phyloP scores from a whole-genome alignment of 208 protist species.

The Spongospora subterranea region DNA sequence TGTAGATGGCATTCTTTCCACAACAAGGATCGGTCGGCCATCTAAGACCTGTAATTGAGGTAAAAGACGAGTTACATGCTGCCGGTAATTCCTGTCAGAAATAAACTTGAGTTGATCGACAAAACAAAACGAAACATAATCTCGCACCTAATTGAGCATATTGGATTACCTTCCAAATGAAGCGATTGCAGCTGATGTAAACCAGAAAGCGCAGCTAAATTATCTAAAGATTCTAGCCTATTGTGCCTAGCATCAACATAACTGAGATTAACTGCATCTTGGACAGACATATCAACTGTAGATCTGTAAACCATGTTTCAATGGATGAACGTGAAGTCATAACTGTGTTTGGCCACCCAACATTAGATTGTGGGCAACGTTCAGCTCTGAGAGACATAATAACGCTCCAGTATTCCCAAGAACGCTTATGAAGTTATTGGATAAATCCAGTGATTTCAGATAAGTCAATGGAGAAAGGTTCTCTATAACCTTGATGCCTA shows the following conservation, averaged over 20 bases:
- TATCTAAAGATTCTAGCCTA: neutral
- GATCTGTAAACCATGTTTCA: neutral
- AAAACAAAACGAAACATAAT: neutral
- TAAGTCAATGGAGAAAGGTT: conserved; percentile 7
- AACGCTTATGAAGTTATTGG: neutral
- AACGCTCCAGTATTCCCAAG: neutral
- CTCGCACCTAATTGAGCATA: conserved; percentile 2
- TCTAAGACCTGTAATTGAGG: conserved; percentile 6
- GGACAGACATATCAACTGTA: neutral
- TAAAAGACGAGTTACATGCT: neutral
- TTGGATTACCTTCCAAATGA: conserved; percentile 16
- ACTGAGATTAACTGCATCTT: neutral
- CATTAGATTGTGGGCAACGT: neutral
- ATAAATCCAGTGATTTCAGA: neutral
- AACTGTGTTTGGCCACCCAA: neutral
- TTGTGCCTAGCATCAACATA: neutral
- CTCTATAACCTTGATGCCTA: neutral
- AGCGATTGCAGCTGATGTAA: neutral
- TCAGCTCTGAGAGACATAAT: neutral
- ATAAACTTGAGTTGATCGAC: neutral
- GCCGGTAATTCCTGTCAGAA: neutral
- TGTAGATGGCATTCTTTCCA: neutral
- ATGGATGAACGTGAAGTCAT: neutral
- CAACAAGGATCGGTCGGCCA: conserved; percentile 16
- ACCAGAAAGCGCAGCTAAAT: neutral